Conservation (phyloP, 495 filamentous ascomycete genomes). For the Aspergillus hancockii region DNA sequence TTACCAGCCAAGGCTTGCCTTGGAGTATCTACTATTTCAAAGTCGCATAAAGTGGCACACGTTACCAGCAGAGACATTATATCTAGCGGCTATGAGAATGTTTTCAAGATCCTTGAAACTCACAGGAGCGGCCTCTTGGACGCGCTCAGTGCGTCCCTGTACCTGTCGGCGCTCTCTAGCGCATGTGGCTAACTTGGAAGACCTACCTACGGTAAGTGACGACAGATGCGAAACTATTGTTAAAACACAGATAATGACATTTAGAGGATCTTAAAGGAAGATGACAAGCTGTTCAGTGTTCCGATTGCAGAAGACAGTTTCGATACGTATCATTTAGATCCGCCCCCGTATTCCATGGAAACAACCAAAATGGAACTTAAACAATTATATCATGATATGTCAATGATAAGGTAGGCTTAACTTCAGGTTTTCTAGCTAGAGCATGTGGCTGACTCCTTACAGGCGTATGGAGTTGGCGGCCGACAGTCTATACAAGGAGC, state of each 20-base stretch:
- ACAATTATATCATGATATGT: constrained; percentile 28
- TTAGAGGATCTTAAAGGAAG: constrained; percentile 19
- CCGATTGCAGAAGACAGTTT: constrained; percentile 26
- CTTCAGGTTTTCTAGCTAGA: not conserved
- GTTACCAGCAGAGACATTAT: not conserved
- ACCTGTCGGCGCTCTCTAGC: constrained; percentile 11
- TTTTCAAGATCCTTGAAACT: constrained; percentile 12
- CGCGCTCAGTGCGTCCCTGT: constrained; percentile 5
- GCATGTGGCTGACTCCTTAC: constrained; percentile 5
- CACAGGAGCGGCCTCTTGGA: constrained; percentile 2
- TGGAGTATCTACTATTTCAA: not conserved
- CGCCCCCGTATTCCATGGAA: constrained; percentile 27
- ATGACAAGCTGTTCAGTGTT: constrained; percentile 24
- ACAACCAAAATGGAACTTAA: constrained; percentile 29
- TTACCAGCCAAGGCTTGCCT: not conserved
- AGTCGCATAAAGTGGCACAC: not conserved
- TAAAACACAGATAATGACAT: not conserved
- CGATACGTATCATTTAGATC: constrained; percentile 29
- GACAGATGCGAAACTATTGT: not conserved
- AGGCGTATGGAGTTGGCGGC: constrained; percentile 26
- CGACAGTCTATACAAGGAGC: constrained; percentile 33
- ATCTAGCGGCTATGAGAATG: not conserved
- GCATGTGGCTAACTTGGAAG: constrained; percentile 4
- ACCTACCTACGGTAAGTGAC: constrained; percentile 13
- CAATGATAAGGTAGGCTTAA: constrained; percentile 14